A percentile compares a stretch with the other conserved stretches of the same genome.
phyloP scores from a whole-genome alignment of 75 land plant species.

The Larix kaempferi region DNA sequence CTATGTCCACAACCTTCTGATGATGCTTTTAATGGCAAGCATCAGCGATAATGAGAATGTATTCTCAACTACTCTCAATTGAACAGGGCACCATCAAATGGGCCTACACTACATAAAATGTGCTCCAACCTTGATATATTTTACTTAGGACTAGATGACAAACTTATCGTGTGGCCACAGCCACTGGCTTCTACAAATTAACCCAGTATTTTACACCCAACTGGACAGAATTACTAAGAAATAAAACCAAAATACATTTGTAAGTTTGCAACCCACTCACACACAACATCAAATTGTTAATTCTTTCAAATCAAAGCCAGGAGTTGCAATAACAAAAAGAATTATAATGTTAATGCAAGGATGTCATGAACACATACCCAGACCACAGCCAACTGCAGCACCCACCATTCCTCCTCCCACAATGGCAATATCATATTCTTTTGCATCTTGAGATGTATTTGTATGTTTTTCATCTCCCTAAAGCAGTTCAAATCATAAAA shows the following conservation, averaged over 20 bases:
- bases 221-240: background rate
- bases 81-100: no score
- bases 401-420: constrained; percentile 99
- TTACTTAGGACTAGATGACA: background rate
- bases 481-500: background rate
- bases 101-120: no score
- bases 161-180: background rate
- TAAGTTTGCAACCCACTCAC: background rate
- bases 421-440: constrained; percentile 73
- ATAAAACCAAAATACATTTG: background rate
- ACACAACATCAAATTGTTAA: background rate
- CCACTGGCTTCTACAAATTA: background rate
- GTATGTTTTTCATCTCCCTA: constrained; percentile 4
- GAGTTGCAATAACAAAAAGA: background rate
- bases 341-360: background rate
- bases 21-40: no score
- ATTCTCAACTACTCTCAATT: no score
- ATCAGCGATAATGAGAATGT: no score
- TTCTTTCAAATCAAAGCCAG: background rate
- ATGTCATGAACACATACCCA: constrained; percentile 45
- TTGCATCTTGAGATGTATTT: constrained; percentile 3
- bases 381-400: constrained; percentile 85
- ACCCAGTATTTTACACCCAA: background rate
- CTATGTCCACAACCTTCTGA: no score
- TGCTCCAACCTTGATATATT: no score